phyloP scores from a whole-genome alignment of 495 filamentous ascomycete species.

The Jackrogersella minutella region DNA sequence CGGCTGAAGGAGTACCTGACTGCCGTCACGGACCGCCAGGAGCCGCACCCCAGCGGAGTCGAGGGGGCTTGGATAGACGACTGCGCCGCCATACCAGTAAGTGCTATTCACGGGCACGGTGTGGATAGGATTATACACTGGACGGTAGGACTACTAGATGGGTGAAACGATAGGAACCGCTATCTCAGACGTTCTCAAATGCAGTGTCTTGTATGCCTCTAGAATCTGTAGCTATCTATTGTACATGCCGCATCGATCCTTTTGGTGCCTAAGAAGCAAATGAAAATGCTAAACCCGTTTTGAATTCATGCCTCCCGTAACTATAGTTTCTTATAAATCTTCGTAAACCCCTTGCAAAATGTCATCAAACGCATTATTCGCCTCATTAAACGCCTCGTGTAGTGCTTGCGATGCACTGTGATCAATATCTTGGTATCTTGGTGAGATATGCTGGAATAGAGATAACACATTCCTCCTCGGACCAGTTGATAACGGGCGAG shows the following conservation, averaged over 20 bases:
- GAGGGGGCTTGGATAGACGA: conserved; percentile 71
- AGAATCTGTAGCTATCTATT: conserved; percentile 4
- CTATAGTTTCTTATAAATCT: neutral
- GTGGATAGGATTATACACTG: conserved; percentile 79
- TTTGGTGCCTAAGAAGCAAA: neutral
- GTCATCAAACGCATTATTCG: neutral
- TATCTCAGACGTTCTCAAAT: neutral
- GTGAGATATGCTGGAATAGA: neutral
- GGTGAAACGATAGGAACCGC: conserved; percentile 4
- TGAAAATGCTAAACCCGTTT: conserved; percentile 1
- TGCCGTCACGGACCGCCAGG: conserved; percentile 62
- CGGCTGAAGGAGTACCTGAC: conserved; percentile 72
- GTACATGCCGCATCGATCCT: conserved; percentile 8
- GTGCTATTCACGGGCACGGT: conserved; percentile 85
- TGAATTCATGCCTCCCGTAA: neutral
- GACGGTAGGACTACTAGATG: conserved; percentile 76
- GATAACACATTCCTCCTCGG: neutral
- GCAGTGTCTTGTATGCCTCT: conserved; percentile 2
- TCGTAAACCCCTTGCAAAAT: neutral
- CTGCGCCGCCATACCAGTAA: conserved; percentile 79
- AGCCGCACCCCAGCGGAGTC: conserved; percentile 75
- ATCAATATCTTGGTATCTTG: neutral
- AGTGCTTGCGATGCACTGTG: neutral
- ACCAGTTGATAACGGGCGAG: too few relatives aligned
- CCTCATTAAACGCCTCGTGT: neutral